Conservation (phyloP, 2,329 filamentous ascomycete species). For the Dactylellina cionopaga region DNA sequence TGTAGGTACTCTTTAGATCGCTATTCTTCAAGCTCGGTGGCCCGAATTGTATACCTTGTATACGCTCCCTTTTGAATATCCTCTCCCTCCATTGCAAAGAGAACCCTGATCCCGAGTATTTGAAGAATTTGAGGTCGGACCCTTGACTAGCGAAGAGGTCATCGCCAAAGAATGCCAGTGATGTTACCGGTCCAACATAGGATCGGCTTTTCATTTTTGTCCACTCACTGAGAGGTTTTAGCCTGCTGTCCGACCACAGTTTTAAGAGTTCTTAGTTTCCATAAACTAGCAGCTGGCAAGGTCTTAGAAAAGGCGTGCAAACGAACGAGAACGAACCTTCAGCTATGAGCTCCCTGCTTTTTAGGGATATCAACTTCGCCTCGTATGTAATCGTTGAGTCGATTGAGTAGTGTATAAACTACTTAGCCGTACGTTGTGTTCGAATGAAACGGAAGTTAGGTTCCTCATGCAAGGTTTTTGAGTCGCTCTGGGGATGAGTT, state of each 20-base stretch:
- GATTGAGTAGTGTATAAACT: too few relatives aligned
- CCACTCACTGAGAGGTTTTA: conserved; percentile 5
- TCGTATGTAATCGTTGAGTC: too few relatives aligned
- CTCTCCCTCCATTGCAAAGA: conserved; percentile 40
- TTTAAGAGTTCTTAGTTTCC: too few relatives aligned
- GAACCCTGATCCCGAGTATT: conserved; percentile 60
- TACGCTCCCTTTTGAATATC: conserved; percentile 75
- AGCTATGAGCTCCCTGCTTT: too few relatives aligned
- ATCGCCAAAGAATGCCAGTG: conserved; percentile 66
- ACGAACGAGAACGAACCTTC: too few relatives aligned
- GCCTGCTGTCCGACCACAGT: too few relatives aligned
- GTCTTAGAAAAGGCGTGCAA: too few relatives aligned
- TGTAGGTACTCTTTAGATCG: conserved; percentile 53
- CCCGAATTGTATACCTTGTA: conserved; percentile 73
- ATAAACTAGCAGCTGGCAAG: too few relatives aligned
- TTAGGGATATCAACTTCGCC: too few relatives aligned
- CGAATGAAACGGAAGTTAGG: too few relatives aligned
- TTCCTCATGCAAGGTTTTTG: conserved; percentile 20
- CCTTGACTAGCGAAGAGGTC: conserved; percentile 70
- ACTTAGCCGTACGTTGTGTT: too few relatives aligned
- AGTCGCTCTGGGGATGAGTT: not conserved
- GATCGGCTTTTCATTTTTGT: conserved; percentile 36
- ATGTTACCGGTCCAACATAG: conserved; percentile 67
- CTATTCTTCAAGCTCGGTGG: conserved; percentile 36
- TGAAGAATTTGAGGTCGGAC: conserved; percentile 68